phyloP scores from a whole-genome alignment of 192 early-diverging fungal species.

The Coemansia sp. region DNA sequence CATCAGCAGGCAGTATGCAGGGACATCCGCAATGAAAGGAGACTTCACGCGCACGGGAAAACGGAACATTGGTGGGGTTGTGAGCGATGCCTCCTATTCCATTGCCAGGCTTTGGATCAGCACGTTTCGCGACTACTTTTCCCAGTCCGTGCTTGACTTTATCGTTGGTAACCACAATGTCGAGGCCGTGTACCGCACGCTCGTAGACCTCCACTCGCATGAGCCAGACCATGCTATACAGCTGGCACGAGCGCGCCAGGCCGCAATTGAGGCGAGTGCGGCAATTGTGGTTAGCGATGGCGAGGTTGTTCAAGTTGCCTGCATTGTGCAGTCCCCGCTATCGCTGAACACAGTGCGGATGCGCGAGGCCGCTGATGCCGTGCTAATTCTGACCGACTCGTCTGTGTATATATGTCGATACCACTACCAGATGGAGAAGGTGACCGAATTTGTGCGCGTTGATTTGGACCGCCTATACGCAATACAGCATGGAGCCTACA shows the following conservation, averaged over 20 bases:
- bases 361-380: slow-evolving; percentile 60
- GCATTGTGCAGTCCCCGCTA: slow-evolving; percentile 63
- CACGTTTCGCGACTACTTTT: slow-evolving; percentile 72
- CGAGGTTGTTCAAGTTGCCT: slow-evolving; percentile 61
- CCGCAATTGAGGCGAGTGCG: slow-evolving; percentile 56
- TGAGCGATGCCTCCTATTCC: slow-evolving; percentile 78
- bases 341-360: slow-evolving; percentile 52
- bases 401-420: slow-evolving; percentile 71
- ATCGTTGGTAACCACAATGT: slow-evolving; percentile 34
- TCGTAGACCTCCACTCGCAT: slow-evolving; percentile 45
- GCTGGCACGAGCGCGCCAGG: slow-evolving; percentile 23
- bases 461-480: slow-evolving; percentile 57
- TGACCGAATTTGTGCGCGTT: slow-evolving; percentile 63
- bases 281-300: slow-evolving; percentile 65
- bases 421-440: slow-evolving; percentile 67
- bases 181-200: slow-evolving; percentile 40
- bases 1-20: slow-evolving; percentile 74
- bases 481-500: slow-evolving; percentile 60
- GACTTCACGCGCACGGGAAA: slow-evolving; percentile 78
- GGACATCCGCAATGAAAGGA: slow-evolving; percentile 75
- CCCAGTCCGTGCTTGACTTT: slow-evolving; percentile 57
- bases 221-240: slow-evolving; percentile 42
- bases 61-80: slow-evolving; percentile 67
- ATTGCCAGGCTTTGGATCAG: slow-evolving; percentile 72
- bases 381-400: slow-evolving; percentile 61